phyloP scores from a whole-genome alignment of 2,329 filamentous ascomycete species.

The Colletotrichum orchidophilum region DNA sequence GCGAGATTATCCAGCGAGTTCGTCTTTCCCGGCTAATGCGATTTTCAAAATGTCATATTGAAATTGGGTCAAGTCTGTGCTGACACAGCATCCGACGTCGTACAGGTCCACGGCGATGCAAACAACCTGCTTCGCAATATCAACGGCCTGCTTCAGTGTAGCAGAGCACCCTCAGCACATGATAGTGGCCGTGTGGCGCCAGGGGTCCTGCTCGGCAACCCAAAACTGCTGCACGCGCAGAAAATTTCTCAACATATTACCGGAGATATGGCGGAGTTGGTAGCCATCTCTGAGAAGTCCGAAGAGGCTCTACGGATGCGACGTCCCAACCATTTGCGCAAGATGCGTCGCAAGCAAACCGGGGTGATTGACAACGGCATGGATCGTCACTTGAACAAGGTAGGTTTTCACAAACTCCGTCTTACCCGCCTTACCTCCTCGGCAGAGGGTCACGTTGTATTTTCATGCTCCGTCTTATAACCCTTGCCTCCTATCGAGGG shows the following conservation, averaged over 20 bases:
- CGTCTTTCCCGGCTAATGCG: neutral
- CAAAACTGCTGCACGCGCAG: neutral
- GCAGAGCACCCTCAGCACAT: neutral
- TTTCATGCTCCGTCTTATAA: neutral
- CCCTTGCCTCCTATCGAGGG: neutral
- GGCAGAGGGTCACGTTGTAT: neutral
- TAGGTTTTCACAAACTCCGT: neutral
- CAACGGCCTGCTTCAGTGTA: neutral
- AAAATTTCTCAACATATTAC: neutral
- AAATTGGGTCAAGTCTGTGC: neutral
- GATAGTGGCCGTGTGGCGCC: neutral
- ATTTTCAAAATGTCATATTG: neutral
- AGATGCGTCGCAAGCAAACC: neutral
- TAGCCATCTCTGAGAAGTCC: neutral
- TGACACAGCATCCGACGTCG: neutral
- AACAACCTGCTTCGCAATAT: neutral
- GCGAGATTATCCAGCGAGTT: slow-evolving; percentile 2
- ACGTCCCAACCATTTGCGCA: neutral
- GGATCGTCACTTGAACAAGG: neutral
- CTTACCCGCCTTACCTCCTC: neutral
- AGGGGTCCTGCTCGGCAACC: neutral
- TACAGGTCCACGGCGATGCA: neutral
- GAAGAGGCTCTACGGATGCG: neutral
- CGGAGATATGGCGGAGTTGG: neutral
- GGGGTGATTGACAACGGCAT: neutral